Evolutionary conservation across 257 asterid genomes (phyloP).

Genomic region (Solanum sitiens): DNA sequence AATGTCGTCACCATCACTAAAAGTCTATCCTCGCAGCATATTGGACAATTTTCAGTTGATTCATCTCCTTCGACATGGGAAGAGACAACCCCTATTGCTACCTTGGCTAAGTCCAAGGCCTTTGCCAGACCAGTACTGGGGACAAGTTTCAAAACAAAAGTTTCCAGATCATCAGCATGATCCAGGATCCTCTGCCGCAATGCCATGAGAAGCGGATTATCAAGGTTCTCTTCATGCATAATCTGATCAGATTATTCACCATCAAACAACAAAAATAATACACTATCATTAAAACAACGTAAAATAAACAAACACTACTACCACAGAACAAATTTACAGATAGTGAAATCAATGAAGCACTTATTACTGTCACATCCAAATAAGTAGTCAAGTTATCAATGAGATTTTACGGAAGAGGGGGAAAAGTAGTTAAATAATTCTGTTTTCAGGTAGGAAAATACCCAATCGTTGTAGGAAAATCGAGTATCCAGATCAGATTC

Average conservation of each 20-base stretch:
- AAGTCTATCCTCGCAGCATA: conserved; percentile 77
- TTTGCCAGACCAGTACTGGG: conserved; percentile 22
- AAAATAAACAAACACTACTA: background rate
- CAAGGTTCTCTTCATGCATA: conserved; percentile 38
- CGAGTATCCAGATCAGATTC: background rate
- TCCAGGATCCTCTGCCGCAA: conserved; percentile 63
- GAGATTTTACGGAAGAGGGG: background rate
- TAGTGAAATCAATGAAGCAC: background rate
- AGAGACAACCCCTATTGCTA: conserved; percentile 75
- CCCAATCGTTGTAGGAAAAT: background rate
- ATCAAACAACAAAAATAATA: background rate
- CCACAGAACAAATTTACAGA: background rate
- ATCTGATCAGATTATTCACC: conserved; percentile 29
- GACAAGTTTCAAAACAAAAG: conserved; percentile 44
- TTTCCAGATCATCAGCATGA: conserved; percentile 42
- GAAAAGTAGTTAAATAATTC: background rate
- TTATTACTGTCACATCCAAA: background rate
- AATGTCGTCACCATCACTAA: conserved; percentile 53
- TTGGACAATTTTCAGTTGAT: conserved; percentile 51
- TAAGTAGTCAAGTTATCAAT: background rate
- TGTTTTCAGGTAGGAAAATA: background rate
- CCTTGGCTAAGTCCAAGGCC: conserved; percentile 64
- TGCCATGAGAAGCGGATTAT: conserved; percentile 61
- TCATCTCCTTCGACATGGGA: conserved; percentile 26
- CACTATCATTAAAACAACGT: background rate